A percentile compares a stretch with the other conserved stretches of the same genome.
Evolutionary conservation across 106 monocot species (phyloP).

Genomic region (Agapanthus africanus): DNA sequence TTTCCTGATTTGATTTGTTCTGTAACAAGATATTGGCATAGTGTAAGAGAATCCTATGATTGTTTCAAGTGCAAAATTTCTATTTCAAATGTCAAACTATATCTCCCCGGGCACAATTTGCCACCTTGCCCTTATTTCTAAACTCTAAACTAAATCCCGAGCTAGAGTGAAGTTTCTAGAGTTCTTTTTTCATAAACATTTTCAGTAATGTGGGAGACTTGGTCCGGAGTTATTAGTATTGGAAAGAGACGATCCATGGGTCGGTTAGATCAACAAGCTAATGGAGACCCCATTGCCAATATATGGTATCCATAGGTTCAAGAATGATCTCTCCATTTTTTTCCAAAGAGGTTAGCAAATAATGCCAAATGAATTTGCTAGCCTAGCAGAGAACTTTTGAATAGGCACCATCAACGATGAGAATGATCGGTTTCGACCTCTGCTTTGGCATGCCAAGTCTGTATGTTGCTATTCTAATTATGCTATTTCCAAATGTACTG

Average conservation of each 20-base stretch:
- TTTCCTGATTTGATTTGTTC: neutral
- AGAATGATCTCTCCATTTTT: neutral
- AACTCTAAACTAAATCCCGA: neutral
- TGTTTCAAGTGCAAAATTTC: neutral
- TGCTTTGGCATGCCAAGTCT: neutral
- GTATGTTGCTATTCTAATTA: neutral
- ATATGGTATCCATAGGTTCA: neutral
- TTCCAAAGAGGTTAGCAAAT: neutral
- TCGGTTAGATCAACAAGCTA: neutral
- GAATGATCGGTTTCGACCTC: neutral
- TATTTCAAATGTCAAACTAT: neutral
- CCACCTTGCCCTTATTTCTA: neutral
- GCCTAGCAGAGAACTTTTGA: neutral
- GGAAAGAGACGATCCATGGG: neutral
- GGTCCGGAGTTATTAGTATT: neutral
- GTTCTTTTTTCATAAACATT: neutral
- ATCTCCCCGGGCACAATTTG: neutral
- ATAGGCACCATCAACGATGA: neutral
- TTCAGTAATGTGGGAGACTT: neutral
- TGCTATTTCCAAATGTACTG: neutral
- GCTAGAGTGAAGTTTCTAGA: neutral
- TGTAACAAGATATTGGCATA: neutral
- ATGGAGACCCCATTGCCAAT: neutral
- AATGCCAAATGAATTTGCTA: neutral
- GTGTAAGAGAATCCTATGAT: neutral